A percentile compares a stretch with the other conserved stretches of the same genome.
These are phyloP conservation scores for Penicillium sp. DNA, from an alignment of 2,329 filamentous ascomycete species.

Conservation along the genomic window DNA sequence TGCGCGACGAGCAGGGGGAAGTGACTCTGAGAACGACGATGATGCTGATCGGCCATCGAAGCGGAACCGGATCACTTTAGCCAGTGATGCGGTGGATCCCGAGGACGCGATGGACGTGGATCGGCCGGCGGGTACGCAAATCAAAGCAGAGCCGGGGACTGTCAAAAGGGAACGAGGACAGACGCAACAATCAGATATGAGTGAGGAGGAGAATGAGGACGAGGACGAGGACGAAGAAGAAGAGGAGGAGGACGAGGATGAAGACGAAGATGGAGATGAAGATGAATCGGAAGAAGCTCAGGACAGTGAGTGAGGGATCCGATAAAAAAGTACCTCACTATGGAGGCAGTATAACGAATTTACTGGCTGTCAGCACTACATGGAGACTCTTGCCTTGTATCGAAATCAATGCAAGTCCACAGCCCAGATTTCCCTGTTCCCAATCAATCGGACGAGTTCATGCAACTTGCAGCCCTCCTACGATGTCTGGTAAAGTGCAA, in stretches of 20 bases:
- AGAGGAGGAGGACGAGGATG: background rate
- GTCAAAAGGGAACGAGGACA: constrained; percentile 8
- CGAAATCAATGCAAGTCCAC: too few species aligned
- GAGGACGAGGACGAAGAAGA: constrained; percentile 3
- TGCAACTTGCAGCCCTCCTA: too few species aligned
- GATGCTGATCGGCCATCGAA: constrained; percentile 9
- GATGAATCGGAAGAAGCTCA: background rate
- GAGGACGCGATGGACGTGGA: constrained; percentile 21
- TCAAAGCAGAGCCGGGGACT: constrained; percentile 7
- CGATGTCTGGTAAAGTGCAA: too few species aligned
- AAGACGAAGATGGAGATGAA: background rate
- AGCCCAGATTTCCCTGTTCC: too few species aligned
- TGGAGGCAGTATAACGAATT: too few species aligned
- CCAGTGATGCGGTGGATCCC: constrained; percentile 22
- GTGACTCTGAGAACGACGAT: constrained; percentile 19
- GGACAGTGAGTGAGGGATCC: background rate
- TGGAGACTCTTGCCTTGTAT: too few species aligned
- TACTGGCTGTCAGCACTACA: too few species aligned
- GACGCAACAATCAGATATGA: background rate
- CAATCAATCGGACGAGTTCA: too few species aligned
- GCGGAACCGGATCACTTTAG: constrained; percentile 25
- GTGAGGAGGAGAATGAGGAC: constrained; percentile 13
- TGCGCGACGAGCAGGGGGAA: constrained; percentile 28
- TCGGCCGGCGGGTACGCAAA: constrained; percentile 7
- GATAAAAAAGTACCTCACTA: too few species aligned